Evolutionary conservation across 441 rosid species (phyloP), one percentile per base, ranked within the genome.

Genomic region (Kokia cookei): DNA sequence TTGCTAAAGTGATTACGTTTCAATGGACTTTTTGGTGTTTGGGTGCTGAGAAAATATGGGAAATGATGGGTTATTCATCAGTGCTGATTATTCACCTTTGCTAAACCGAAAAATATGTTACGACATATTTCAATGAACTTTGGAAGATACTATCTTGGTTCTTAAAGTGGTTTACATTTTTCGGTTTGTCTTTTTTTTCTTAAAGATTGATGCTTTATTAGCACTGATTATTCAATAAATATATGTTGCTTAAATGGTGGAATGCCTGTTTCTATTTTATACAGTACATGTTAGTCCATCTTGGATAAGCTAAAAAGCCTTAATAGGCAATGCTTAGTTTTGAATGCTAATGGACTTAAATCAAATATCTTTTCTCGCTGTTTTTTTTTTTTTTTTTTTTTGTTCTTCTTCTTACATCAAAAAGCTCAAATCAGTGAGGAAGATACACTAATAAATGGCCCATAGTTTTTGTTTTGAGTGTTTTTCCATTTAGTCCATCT

Each of bases 1-100:
- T 93, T 7, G 93, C 97, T 27, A 84, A 89, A 79, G 88, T 91
- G 63, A 75, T 90, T 65, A 93, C 95, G 71, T 19, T 55, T 8
- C 29, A 3, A 22, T 59, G 9, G 11, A n/a, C 26, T 32, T 32
- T 22, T 22, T 11, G 57, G 66, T 7, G 37, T 58, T 71, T 54
- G 60, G 48, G 5, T 53, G 53, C 32, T 12, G 48, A 37, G 11
- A 40, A 55, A 32, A 5, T 45, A 32, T 43, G 22, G 48, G 70
- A 43, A 67, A 26, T 11, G 22, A 15, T 27, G 54, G 57, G 57
- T 48, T 7, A n/a, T n/a, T n/a, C n/a, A n/a, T n/a, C n/a, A n/a
- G n/a, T n/a, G n/a, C n/a, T n/a, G n/a, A n/a, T n/a, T n/a, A n/a
- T n/a, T n/a, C n/a, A n/a, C n/a, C n/a, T n/a, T n/a, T n/a, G n/a